These are phyloP conservation scores for Acanthamoeba culbertsoni DNA, from an alignment of 208 protist genomes.

Conservation along the genomic window DNA sequence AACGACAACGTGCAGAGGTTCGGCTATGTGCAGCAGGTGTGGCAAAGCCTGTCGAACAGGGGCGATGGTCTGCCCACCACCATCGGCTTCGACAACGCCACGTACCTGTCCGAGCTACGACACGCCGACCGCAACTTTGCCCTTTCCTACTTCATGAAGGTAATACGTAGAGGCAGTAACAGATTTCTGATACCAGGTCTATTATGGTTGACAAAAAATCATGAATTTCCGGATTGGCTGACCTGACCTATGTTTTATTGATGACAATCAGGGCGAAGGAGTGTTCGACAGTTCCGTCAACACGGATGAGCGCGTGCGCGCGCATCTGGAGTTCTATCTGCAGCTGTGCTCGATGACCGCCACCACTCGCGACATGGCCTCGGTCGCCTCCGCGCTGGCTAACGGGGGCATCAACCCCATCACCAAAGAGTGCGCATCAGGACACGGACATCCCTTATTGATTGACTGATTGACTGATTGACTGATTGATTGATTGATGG, in stretches of 20 bases:
- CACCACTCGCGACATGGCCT: slow-evolving; percentile 63
- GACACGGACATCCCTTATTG: background rate
- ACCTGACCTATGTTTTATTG: too few relatives aligned
- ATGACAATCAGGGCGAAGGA: background rate
- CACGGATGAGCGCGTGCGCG: background rate
- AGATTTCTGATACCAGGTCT: background rate
- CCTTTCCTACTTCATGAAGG: slow-evolving; percentile 77
- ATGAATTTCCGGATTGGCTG: too few relatives aligned
- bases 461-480: too few relatives aligned
- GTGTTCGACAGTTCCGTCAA: slow-evolving; percentile 45
- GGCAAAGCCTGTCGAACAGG: background rate
- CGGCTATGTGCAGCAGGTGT: slow-evolving; percentile 25
- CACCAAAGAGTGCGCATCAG: slow-evolving; percentile 51
- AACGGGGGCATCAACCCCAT: slow-evolving; percentile 73
- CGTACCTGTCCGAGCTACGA: slow-evolving; percentile 69
- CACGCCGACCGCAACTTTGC: slow-evolving; percentile 76
- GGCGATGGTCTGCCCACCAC: slow-evolving; percentile 5
- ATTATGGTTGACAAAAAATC: background rate
- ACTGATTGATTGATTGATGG: background rate
- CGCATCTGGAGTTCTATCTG: slow-evolving; percentile 42
- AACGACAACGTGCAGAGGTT: background rate
- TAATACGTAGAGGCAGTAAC: too few relatives aligned
- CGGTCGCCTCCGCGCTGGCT: slow-evolving; percentile 74
- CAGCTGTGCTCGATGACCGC: slow-evolving; percentile 63
- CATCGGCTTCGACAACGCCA: slow-evolving; percentile 72